These are phyloP conservation scores for Juncus inflexus DNA, from an alignment of 176 grass and related monocot species.

Conservation along the genomic window DNA sequence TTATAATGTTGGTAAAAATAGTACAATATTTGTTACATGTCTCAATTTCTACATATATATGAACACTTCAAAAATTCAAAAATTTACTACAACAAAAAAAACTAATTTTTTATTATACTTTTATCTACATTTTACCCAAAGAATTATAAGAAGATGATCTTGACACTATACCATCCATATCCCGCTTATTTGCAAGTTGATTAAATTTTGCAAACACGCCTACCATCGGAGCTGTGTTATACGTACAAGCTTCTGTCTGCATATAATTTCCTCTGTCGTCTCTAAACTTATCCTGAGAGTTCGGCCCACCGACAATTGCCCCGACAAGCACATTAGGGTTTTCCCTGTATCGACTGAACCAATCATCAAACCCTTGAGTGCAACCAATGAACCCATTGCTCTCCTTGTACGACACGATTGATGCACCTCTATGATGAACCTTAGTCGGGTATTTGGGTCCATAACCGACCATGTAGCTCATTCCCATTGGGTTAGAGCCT, in stretches of 20 bases:
- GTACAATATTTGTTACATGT: slow-evolving; percentile 28
- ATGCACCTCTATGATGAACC: slow-evolving; percentile 75
- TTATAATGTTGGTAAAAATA: slow-evolving; percentile 23
- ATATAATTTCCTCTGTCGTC: slow-evolving; percentile 62
- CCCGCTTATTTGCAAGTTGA: slow-evolving; percentile 21
- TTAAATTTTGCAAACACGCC: slow-evolving; percentile 75
- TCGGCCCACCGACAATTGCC: slow-evolving; percentile 78
- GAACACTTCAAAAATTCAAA: slow-evolving; percentile 29
- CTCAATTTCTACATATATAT: slow-evolving; percentile 24
- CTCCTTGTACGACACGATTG: slow-evolving; percentile 76
- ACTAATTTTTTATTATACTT: slow-evolving; percentile 19
- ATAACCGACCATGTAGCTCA: slow-evolving; percentile 82
- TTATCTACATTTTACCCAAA: slow-evolving; percentile 31
- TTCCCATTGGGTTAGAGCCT: slow-evolving; percentile 62
- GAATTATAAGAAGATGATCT: slow-evolving; percentile 46
- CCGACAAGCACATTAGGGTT: slow-evolving; percentile 81
- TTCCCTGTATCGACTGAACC: slow-evolving; percentile 35
- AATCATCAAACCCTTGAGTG: slow-evolving; percentile 87
- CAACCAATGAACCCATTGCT: slow-evolving; percentile 76
- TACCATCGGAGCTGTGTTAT: slow-evolving; percentile 83
- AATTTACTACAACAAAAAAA: slow-evolving; percentile 27
- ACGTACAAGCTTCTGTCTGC: slow-evolving; percentile 92
- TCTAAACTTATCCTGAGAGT: slow-evolving; percentile 57
- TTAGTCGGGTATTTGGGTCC: slow-evolving; percentile 46
- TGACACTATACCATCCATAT: background rate